Evolutionary conservation across 2,329 filamentous ascomycete species (phyloP).

Genomic region (Ceratocystis papillata): DNA sequence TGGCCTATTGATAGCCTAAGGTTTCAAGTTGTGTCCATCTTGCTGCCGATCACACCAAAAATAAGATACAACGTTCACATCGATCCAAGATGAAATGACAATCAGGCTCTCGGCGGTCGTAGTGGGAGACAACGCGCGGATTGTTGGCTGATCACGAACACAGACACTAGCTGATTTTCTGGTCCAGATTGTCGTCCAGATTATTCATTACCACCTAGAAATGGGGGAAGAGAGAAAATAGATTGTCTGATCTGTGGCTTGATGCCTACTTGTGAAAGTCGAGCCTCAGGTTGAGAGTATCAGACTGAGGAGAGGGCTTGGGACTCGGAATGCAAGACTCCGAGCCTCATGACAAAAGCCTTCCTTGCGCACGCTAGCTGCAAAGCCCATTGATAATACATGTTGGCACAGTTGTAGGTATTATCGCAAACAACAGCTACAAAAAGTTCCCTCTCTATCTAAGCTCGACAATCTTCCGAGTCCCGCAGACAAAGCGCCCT

Average conservation of each 20-base stretch:
- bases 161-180: background rate
- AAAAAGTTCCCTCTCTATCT: too few relatives aligned
- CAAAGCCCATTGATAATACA: too few relatives aligned
- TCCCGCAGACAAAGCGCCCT: too few relatives aligned
- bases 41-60: background rate
- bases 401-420: too few relatives aligned
- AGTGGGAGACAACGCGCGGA: background rate
- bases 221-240: background rate
- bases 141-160: conserved; percentile 3
- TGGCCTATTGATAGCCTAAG: background rate
- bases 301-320: background rate
- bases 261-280: background rate
- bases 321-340: too few relatives aligned
- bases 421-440: too few relatives aligned
- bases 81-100: conserved; percentile 3
- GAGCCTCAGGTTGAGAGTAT: background rate
- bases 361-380: too few relatives aligned
- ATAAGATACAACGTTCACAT: background rate
- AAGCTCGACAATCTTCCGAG: too few relatives aligned
- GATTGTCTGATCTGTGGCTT: background rate
- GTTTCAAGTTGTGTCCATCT: conserved; percentile 1
- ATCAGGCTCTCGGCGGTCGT: background rate
- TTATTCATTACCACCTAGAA: background rate
- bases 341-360: too few relatives aligned
- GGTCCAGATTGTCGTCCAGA: background rate